phyloP scores from a whole-genome alignment of 345 rosid genomes.

The Heritiera fomes region DNA sequence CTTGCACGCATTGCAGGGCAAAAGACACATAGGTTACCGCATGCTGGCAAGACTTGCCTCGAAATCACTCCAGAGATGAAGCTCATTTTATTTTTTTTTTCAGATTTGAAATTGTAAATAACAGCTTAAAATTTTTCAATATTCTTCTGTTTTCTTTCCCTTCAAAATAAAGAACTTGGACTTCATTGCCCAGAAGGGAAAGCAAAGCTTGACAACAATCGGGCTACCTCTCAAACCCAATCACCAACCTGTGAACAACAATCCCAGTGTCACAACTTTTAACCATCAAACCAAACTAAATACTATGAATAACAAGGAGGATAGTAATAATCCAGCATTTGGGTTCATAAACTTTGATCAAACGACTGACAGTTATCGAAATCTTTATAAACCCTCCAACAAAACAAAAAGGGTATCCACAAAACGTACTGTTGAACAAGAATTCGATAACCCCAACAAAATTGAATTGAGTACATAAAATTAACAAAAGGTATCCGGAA shows the following conservation, averaged over 20 bases:
- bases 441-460: constrained; percentile 4
- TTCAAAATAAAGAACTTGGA: constrained; percentile 40
- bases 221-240: constrained; percentile 34
- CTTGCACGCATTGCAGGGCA: constrained; percentile 89
- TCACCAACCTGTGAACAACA: constrained; percentile 37
- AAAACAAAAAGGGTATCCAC: not conserved
- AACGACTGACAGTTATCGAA: not conserved
- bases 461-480: constrained; percentile 4
- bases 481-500: constrained; percentile 7
- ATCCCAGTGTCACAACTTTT: constrained; percentile 25
- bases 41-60: constrained; percentile 87
- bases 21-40: constrained; percentile 86
- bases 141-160: constrained; percentile 58
- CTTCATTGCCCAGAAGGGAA: constrained; percentile 61
- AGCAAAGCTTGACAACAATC: constrained; percentile 44
- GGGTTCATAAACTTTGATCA: not conserved
- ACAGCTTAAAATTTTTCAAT: constrained; percentile 6
- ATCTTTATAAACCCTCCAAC: not conserved
- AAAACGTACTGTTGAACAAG: constrained; percentile 10
- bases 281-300: constrained; percentile 18
- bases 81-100: constrained; percentile 46
- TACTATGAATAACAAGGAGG: not conserved
- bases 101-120: constrained; percentile 16
- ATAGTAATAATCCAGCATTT: not conserved
- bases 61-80: constrained; percentile 71